Percentiles rank a stretch among this genome's conserved stretches.
These are phyloP conservation scores for Vanilla planifolia DNA, from an alignment of 106 monocot species.

Conservation along the genomic window DNA sequence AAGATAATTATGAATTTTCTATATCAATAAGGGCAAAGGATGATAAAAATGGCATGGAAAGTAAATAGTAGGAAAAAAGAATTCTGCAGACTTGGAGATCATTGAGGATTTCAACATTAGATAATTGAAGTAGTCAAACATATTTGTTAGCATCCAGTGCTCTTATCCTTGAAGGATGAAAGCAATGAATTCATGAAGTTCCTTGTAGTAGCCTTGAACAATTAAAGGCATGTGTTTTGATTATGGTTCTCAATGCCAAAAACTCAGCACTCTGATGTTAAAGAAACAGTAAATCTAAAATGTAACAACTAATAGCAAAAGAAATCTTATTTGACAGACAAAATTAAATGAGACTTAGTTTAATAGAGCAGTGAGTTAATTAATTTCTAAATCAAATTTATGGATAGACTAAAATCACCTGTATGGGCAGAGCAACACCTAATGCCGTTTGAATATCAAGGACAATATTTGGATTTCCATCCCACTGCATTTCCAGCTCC, in stretches of 20 bases:
- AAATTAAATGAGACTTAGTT: no score
- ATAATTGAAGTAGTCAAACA: not conserved
- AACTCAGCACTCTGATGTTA: not conserved
- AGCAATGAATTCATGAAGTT: not conserved
- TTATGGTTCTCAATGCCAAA: not conserved
- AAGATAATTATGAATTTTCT: no score
- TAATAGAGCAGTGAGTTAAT: not conserved
- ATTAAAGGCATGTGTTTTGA: not conserved
- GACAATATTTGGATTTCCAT: constrained; percentile 94
- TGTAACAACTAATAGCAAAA: not conserved
- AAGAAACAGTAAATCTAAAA: not conserved
- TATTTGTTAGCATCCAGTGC: not conserved
- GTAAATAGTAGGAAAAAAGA: no score
- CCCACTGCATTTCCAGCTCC: constrained; percentile 98
- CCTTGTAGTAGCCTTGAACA: not conserved
- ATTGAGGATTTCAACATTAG: no score
- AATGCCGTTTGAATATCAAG: constrained; percentile 74
- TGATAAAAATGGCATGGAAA: no score
- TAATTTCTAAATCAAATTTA: not conserved
- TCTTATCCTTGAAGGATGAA: not conserved
- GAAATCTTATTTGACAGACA: not conserved
- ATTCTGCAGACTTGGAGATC: no score
- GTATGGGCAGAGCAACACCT: constrained; percentile 88
- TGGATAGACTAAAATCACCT: constrained; percentile 31
- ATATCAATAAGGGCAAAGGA: no score